Conservation (phyloP, 257 asterid species). For the Catharanthus roseus region DNA sequence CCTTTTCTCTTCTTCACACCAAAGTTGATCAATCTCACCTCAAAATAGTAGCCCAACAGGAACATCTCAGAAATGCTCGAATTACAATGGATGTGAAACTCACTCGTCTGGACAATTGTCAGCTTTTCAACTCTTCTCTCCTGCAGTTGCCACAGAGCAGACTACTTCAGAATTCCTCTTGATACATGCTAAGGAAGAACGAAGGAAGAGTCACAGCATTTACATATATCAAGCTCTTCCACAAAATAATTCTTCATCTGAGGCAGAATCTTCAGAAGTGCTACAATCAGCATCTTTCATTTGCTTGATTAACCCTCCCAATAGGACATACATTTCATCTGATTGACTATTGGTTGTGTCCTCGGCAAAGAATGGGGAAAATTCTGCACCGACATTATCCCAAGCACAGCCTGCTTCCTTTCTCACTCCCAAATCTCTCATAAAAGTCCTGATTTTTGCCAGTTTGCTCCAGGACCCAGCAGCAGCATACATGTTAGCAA, state of each 20-base stretch:
- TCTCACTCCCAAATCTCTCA: neutral
- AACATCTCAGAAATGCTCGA: neutral
- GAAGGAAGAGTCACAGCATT: neutral
- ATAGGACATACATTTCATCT: neutral
- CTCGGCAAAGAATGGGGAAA: neutral
- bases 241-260: neutral
- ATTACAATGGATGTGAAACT: too few relatives aligned
- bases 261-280: neutral
- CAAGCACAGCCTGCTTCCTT: neutral
- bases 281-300: neutral
- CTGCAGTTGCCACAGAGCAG: neutral
- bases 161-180: neutral
- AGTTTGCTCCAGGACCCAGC: neutral
- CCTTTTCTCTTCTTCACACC: neutral
- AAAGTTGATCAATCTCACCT: neutral
- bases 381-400: neutral
- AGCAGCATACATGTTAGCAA: neutral
- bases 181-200: neutral
- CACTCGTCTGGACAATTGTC: too few relatives aligned
- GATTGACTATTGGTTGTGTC: neutral
- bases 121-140: neutral
- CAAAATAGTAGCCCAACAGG: neutral
- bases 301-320: neutral
- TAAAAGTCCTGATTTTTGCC: neutral
- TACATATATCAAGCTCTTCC: neutral